phyloP scores from a whole-genome alignment of 2,329 filamentous ascomycete species.

The Dactylella cylindrospora region DNA sequence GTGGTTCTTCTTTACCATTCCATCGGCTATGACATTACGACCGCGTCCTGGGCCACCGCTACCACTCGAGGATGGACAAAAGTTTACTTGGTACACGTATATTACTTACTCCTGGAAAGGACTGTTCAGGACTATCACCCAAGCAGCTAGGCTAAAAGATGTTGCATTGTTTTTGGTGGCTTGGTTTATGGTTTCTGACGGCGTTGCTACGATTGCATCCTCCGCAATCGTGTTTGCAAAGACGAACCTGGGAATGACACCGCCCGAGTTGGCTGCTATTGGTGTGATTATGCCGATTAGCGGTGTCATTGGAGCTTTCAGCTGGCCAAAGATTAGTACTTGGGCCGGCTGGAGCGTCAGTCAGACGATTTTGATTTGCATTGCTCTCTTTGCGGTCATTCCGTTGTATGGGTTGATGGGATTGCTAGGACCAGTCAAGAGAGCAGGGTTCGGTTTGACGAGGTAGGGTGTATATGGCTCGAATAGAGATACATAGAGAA shows the following conservation, averaged over 20 bases:
- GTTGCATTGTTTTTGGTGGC: slow-evolving; percentile 77
- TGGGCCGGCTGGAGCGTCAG: slow-evolving; percentile 70
- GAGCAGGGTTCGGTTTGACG: slow-evolving; percentile 73
- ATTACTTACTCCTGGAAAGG: slow-evolving; percentile 82
- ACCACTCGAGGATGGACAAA: slow-evolving; percentile 49
- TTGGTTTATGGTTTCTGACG: slow-evolving; percentile 94
- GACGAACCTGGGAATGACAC: slow-evolving; percentile 82
- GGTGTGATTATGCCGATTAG: slow-evolving; percentile 85
- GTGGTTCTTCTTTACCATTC: slow-evolving; percentile 92
- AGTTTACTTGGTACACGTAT: slow-evolving; percentile 66
- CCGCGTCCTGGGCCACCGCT: slow-evolving; percentile 85
- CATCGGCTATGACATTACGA: slow-evolving; percentile 81
- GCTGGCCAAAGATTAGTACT: slow-evolving; percentile 78
- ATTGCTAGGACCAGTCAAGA: slow-evolving; percentile 76
- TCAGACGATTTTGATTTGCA: slow-evolving; percentile 90
- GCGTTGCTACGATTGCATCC: slow-evolving; percentile 88
- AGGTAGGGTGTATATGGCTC: slow-evolving; percentile 10
- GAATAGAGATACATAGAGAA: not conserved
- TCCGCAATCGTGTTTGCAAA: slow-evolving; percentile 96
- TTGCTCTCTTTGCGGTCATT: slow-evolving; percentile 85
- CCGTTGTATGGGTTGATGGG: slow-evolving; percentile 87
- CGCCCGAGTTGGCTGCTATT: slow-evolving; percentile 84
- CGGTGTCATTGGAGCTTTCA: slow-evolving; percentile 84
- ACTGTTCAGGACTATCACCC: slow-evolving; percentile 74
- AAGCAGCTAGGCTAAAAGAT: slow-evolving; percentile 71